Percentiles rank a stretch among this genome's conserved stretches.
Conservation (phyloP, 306 rosid genomes). For the Rubus idaeus region DNA sequence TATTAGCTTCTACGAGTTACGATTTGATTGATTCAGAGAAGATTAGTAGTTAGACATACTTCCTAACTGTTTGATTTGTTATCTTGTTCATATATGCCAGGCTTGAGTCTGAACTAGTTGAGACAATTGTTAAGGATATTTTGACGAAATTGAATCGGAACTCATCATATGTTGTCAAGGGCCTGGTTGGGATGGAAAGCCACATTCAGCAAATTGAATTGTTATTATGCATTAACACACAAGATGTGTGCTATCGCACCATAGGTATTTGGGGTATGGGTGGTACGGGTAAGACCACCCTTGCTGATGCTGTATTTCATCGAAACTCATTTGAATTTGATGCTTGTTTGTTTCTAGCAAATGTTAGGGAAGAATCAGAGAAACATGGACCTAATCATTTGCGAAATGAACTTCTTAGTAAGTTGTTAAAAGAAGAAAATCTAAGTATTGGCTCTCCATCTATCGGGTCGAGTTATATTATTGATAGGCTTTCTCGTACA, state of each 20-base stretch:
- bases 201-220: not conserved
- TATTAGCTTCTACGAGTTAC: no score
- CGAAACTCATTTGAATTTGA: not conserved
- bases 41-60: not conserved
- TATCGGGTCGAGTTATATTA: no score
- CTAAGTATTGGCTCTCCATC: no score
- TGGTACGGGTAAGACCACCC: not conserved
- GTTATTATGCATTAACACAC: not conserved
- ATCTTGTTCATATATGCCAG: not conserved
- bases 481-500: no score
- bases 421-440: no score
- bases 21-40: no score
- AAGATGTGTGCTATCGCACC: not conserved
- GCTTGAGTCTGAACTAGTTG: not conserved
- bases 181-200: not conserved
- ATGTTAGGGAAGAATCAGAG: not conserved
- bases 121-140: not conserved
- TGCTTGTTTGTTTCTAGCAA: not conserved
- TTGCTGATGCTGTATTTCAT: not conserved
- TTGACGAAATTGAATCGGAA: not conserved
- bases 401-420: no score
- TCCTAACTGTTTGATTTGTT: not conserved
- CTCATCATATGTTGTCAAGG: not conserved
- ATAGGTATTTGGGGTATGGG: not conserved
- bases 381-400: no score